phyloP scores from a whole-genome alignment of 202 grass and related monocot species.

The Dendrocalamus latiflorus region DNA sequence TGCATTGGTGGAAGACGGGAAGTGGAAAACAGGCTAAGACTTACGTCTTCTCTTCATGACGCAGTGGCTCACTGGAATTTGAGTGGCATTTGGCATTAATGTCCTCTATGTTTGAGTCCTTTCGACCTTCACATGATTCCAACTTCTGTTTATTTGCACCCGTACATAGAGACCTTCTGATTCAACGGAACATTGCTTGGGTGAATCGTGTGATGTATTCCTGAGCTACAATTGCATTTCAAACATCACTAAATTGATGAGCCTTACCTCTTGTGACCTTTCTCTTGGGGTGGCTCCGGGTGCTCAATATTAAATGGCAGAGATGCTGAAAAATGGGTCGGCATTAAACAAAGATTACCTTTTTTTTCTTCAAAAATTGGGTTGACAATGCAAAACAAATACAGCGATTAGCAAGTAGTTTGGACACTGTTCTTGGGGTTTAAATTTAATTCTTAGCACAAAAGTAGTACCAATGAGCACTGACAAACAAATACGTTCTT shows the following conservation, averaged over 20 bases:
- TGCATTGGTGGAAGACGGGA: too few species aligned
- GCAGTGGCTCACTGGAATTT: background rate
- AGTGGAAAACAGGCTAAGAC: too few species aligned
- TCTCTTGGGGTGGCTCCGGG: constrained; percentile 7
- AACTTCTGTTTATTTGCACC: background rate
- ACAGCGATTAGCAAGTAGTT: background rate
- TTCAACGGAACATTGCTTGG: too few species aligned
- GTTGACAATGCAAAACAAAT: background rate
- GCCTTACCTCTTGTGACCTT: constrained; percentile 19
- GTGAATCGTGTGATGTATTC: too few species aligned
- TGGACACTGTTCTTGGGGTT: too few species aligned
- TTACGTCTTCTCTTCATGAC: constrained; percentile 25
- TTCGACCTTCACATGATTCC: too few species aligned
- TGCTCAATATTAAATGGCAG: background rate
- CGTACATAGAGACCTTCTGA: too few species aligned
- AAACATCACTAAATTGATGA: too few species aligned
- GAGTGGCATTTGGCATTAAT: background rate
- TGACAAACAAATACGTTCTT: background rate
- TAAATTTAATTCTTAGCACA: background rate
- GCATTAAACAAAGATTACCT: background rate
- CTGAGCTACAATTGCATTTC: too few species aligned
- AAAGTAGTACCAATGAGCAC: background rate
- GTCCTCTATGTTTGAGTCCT: too few species aligned
- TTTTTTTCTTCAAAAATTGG: background rate
- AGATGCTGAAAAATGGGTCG: constrained; percentile 22